Conservation (phyloP, 192 early-diverging fungal species). For the Mortierella hygrophila region DNA sequence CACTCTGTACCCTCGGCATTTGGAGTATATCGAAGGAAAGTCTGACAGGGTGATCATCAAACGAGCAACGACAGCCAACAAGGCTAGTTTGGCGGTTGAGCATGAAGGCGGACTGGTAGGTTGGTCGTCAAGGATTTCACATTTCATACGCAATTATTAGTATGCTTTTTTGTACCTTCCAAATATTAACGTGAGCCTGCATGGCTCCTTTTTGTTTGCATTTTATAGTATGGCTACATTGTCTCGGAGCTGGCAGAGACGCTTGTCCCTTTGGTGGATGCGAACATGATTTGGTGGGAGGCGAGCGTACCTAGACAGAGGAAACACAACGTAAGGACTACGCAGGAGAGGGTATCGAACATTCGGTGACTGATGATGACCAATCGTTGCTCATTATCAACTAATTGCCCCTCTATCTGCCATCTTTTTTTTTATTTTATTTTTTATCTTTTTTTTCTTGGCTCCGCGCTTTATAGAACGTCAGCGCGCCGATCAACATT, state of each 20-base stretch:
- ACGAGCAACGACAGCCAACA: constrained; percentile 38
- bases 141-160: background rate
- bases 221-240: constrained; percentile 48
- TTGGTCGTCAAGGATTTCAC: background rate
- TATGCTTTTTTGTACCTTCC: background rate
- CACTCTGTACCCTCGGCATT: constrained; percentile 53
- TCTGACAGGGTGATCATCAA: constrained; percentile 41
- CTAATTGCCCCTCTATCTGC: background rate
- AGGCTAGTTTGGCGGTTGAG: constrained; percentile 47
- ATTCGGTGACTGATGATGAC: constrained; percentile 2
- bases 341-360: background rate
- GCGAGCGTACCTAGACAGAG: constrained; percentile 36
- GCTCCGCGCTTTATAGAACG: constrained; percentile 27
- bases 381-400: constrained; percentile 1
- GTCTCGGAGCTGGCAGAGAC: constrained; percentile 53
- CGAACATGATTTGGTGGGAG: constrained; percentile 55
- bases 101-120: constrained; percentile 39
- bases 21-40: constrained; percentile 42
- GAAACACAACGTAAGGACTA: constrained; percentile 35
- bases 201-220: background rate
- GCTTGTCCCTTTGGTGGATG: constrained; percentile 49
- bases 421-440: background rate
- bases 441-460: background rate
- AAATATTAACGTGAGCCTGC: background rate
- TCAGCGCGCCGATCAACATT: constrained; percentile 54